Percentiles rank a stretch among this genome's conserved stretches.
Evolutionary conservation across 2,329 filamentous ascomycete genomes (phyloP).

Genomic region (Ceratocystis lukuohia): DNA sequence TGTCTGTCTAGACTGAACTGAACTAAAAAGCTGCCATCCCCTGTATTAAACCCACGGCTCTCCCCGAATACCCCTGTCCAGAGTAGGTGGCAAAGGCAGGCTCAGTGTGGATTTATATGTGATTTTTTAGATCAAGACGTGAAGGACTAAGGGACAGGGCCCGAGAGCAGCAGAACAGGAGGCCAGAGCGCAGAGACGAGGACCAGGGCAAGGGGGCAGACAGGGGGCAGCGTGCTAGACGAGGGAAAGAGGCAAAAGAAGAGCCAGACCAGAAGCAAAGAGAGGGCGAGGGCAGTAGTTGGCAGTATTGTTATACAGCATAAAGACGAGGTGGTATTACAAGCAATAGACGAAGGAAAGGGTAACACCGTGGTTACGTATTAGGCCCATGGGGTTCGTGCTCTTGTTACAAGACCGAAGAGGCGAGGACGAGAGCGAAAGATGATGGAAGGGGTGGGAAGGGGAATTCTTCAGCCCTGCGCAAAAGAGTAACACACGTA

Average conservation of each 20-base stretch:
- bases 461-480: neutral
- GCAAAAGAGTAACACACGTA: neutral
- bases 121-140: neutral
- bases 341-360: neutral
- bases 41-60: neutral
- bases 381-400: neutral
- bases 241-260: neutral
- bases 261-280: neutral
- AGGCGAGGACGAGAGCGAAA: too few relatives aligned
- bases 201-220: neutral
- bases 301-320: too few relatives aligned
- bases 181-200: neutral
- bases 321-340: neutral
- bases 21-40: neutral
- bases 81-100: neutral
- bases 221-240: neutral
- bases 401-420: neutral
- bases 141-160: neutral
- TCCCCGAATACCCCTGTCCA: neutral
- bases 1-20: neutral
- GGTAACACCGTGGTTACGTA: neutral
- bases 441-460: neutral
- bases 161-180: slow-evolving; percentile 2
- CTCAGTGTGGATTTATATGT: neutral
- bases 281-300: neutral